Base-by-base conservation (phyloP, 805 yeast genomes). In the Schizosaccharomyces japonicus region DNA sequence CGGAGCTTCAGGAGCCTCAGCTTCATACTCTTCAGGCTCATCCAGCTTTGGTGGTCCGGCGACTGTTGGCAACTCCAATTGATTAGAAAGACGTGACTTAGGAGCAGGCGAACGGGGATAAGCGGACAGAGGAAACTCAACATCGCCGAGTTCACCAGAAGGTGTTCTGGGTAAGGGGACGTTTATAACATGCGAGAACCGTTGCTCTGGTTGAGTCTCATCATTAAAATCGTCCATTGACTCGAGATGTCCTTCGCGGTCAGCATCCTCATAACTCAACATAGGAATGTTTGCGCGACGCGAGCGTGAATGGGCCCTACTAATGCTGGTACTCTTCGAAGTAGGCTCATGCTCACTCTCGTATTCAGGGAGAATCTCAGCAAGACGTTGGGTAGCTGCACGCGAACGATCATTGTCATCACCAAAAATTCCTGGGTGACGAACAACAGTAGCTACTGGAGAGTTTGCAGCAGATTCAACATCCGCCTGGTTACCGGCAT, bases 391-490 rank as follows among this genome's bases (percentile, higher is more conserved):
- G 3, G 42, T 25, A 8, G 23, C 13, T 11, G 3, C 23, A 5
- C 42, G 27, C 5, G 17, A 25, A 32, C 36, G 36, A 32, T 21
- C 17, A n/a, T 32, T 32, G 27, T 13, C 17, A 4, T 25, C 13
- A n/a, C n/a, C n/a, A n/a, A n/a, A n/a, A n/a, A n/a, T n/a, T n/a
- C n/a, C n/a, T n/a, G n/a, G n/a, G n/a, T n/a, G n/a, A 13, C 42
- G 42, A 36, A 27, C 27, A 36, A 27, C 27, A 5, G 42, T n/a
- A n/a, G n/a, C n/a, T 19, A 36, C 13, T 3, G 42, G 42, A 7
- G 42, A 36, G 23, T 36, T 36, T 7, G 42, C 42, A 21, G 42
- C 42, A 17, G 42, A 36, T 21, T 36, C 42, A 2, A 36, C 42
- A 21, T 36, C 42, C 2, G 42, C 42, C 13, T 25, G 15, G 13